A percentile compares a stretch with the other conserved stretches of the same genome.
phyloP scores from a whole-genome alignment of 2,329 filamentous ascomycete genomes.

The Clarireedia homoeocarpa region DNA sequence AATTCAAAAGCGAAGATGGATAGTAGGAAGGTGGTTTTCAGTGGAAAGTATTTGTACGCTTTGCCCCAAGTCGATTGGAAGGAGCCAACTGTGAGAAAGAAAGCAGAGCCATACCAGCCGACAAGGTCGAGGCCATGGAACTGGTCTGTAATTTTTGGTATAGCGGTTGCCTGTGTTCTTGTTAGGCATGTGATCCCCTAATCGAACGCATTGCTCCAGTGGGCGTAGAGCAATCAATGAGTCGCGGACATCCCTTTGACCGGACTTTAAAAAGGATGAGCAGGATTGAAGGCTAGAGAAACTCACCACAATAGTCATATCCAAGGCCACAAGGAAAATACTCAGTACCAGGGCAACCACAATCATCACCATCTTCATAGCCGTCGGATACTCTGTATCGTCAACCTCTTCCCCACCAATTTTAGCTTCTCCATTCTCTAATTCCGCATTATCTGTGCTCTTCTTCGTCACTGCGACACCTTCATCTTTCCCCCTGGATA shows the following conservation, averaged over 20 bases:
- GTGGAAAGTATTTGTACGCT: constrained; percentile 29
- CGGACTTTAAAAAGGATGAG: neutral
- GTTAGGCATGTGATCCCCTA: neutral
- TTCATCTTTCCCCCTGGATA: constrained; percentile 12
- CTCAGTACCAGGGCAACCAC: constrained; percentile 39
- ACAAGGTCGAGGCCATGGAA: constrained; percentile 41
- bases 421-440: constrained; percentile 4
- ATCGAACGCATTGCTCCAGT: too few species aligned
- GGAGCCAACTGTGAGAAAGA: constrained; percentile 40
- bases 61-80: constrained; percentile 29
- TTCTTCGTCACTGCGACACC: constrained; percentile 9
- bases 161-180: constrained; percentile 37
- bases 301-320: constrained; percentile 41
- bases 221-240: too few species aligned
- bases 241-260: too few species aligned
- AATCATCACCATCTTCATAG: constrained; percentile 31
- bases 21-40: constrained; percentile 28
- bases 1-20: constrained; percentile 32
- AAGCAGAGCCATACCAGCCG: constrained; percentile 52
- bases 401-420: constrained; percentile 8
- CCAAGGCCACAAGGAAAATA: constrained; percentile 37
- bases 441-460: constrained; percentile 11
- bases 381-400: constrained; percentile 24
- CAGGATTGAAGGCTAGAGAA: neutral
- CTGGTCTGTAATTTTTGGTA: constrained; percentile 46